Percentiles rank a stretch among this genome's conserved stretches.
Conservation (phyloP, 768 basidiomycete genomes). For the Boletales sp. region DNA sequence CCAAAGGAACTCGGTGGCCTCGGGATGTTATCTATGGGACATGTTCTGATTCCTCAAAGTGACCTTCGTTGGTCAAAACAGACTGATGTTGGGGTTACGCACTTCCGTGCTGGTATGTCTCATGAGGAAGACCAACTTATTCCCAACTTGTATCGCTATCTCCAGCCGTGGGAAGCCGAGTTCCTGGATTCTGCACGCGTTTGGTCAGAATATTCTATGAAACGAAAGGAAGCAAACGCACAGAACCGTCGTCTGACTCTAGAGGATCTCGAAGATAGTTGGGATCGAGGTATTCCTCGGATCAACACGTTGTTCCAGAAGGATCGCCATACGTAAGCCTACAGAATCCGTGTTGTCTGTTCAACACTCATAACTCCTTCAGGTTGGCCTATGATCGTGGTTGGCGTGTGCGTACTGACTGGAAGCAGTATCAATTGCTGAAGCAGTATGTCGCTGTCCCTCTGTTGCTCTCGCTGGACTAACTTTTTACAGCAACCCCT, state of each 20-base stretch:
- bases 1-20: slow-evolving; percentile 98
- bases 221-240: slow-evolving; percentile 98
- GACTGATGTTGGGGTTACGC: slow-evolving; percentile 94
- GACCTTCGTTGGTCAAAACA: slow-evolving; percentile 98
- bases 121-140: slow-evolving; percentile 94
- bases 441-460: slow-evolving; percentile 62
- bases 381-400: slow-evolving; percentile 97
- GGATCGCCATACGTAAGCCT: slow-evolving; percentile 82
- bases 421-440: slow-evolving; percentile 94
- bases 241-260: slow-evolving; percentile 95
- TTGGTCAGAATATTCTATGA: slow-evolving; percentile 99
- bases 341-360: not conserved
- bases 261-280: slow-evolving; percentile 97
- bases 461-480: slow-evolving; percentile 3
- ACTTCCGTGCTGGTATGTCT: slow-evolving; percentile 99
- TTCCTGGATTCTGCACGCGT: slow-evolving; percentile 98
- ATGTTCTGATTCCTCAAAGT: slow-evolving; percentile 96
- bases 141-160: slow-evolving; percentile 94
- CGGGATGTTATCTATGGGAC: slow-evolving; percentile 99
- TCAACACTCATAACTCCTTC: slow-evolving; percentile 1
- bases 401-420: slow-evolving; percentile 96
- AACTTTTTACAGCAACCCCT: slow-evolving; percentile 70
- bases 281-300: slow-evolving; percentile 97
- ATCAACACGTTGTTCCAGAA: slow-evolving; percentile 99
- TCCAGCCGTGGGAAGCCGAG: slow-evolving; percentile 97